Evolutionary conservation across 352 stramenopile species (phyloP), one percentile per base, ranked within the genome.

Genomic region (Pythium aphanidermatum): DNA sequence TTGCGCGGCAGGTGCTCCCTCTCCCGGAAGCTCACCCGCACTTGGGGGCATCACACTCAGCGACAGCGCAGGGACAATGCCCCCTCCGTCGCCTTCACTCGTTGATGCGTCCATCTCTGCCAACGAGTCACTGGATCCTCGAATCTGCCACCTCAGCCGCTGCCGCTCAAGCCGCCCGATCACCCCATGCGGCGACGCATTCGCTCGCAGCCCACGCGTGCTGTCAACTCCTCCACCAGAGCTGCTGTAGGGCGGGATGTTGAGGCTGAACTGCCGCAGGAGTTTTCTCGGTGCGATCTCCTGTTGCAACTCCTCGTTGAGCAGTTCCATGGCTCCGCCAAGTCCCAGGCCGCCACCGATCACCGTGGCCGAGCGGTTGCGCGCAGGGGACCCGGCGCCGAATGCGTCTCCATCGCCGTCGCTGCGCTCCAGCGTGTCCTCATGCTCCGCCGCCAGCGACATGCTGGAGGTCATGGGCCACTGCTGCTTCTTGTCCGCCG

Each of bases 201-300:
- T 56, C 16, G 24, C n/a, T 7, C 36, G 28, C 63, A 33, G 19
- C 50, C 57, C 21, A 28, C 58, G 29, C 44, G 54, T 4, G 45
- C 51, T 29, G 54, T 58, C 5, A 36, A 34, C n/a, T 41, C 42
- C 36, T n/a, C n/a, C n/a, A n/a, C n/a, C 44, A 21, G 20, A 14
- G 5, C 8, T 17, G 32, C 60, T 63, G 26, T 55, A 64, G 1
- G 74, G 70, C 3, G 64, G 61, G n/a, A 90, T 78, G 30, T 80
- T 90, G 43, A 92, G 57, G 32, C 77, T 92, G 49, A 83, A 87
- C 50, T 92, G 80, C 2, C 80, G 71, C 50, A 85, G 55, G 19
- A 92, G 48, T 16, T 78, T 75, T 33, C 79, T 68, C 7, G 80
- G 74, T 21, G 66, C 63, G 35, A 89, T 83, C 53, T 89, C 77